These are phyloP conservation scores for Debaryomyces robertsiae DNA, from an alignment of 1,139 yeast genomes.

Conservation along the genomic window DNA sequence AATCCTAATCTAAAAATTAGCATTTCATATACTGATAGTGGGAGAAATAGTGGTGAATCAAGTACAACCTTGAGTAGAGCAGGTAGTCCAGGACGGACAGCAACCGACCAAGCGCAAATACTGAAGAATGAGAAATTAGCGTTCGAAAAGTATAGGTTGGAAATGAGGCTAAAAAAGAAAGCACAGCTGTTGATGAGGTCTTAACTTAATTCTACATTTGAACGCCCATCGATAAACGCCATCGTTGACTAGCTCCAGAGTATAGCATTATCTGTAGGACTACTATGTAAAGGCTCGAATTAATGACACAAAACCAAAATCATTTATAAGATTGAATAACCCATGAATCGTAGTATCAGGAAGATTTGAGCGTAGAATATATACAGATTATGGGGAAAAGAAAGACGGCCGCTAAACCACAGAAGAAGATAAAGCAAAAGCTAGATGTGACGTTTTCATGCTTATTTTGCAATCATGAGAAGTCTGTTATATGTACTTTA, in stretches of 20 bases:
- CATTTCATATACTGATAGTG: slow-evolving; percentile 29
- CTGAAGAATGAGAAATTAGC: slow-evolving; percentile 39
- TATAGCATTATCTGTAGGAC: too few species aligned
- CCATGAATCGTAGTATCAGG: too few species aligned
- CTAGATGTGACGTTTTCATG: slow-evolving; percentile 88
- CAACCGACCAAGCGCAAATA: slow-evolving; percentile 1
- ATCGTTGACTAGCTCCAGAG: too few species aligned
- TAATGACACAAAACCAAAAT: slow-evolving; percentile 8
- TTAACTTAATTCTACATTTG: slow-evolving; percentile 3
- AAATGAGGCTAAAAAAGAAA: slow-evolving; percentile 47
- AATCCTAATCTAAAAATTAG: slow-evolving; percentile 42
- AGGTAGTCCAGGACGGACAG: slow-evolving; percentile 16
- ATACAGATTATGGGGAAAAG: slow-evolving; percentile 69
- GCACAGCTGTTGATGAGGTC: slow-evolving; percentile 39
- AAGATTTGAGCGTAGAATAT: background rate
- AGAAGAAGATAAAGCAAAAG: slow-evolving; percentile 73
- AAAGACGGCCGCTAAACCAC: slow-evolving; percentile 87
- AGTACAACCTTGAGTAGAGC: slow-evolving; percentile 16
- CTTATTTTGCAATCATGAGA: slow-evolving; percentile 93
- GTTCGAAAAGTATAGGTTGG: slow-evolving; percentile 46
- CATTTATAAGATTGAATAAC: background rate
- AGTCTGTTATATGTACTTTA: slow-evolving; percentile 82
- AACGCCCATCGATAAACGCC: too few species aligned
- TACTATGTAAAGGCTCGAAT: slow-evolving; percentile 1
- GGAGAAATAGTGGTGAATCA: slow-evolving; percentile 23